Evolutionary conservation across 2,329 filamentous ascomycete species (phyloP).

Genomic region (Aureobasidium lini): DNA sequence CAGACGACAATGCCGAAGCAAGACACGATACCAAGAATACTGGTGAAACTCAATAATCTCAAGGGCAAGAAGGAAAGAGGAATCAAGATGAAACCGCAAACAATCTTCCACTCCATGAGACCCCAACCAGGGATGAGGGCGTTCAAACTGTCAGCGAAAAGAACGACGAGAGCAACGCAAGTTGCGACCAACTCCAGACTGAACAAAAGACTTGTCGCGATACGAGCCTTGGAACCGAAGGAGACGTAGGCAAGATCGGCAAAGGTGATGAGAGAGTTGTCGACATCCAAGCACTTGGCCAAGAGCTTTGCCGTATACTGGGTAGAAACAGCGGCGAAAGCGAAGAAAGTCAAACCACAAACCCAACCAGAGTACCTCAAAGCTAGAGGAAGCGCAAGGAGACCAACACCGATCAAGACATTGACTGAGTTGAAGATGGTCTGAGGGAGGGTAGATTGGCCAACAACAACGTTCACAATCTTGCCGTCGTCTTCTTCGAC

Average conservation of each 20-base stretch:
- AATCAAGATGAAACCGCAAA: conserved; percentile 71
- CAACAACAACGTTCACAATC: conserved; percentile 75
- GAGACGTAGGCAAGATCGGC: conserved; percentile 88
- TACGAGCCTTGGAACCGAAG: conserved; percentile 72
- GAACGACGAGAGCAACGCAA: conserved; percentile 79
- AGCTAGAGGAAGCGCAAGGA: conserved; percentile 82
- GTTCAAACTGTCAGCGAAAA: conserved; percentile 90
- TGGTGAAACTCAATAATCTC: conserved; percentile 78
- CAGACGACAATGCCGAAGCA: conserved; percentile 83
- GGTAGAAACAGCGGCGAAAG: conserved; percentile 67
- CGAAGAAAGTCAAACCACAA: conserved; percentile 66
- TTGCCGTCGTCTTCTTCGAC: conserved; percentile 79
- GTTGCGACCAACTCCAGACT: conserved; percentile 79
- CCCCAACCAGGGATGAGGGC: conserved; percentile 66
- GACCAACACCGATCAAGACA: conserved; percentile 80
- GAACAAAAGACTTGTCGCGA: conserved; percentile 79
- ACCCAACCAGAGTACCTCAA: conserved; percentile 85
- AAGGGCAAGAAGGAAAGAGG: conserved; percentile 81
- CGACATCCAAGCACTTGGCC: conserved; percentile 80
- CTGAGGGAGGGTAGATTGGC: conserved; percentile 90
- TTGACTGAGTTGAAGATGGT: conserved; percentile 97
- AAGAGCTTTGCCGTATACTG: conserved; percentile 79
- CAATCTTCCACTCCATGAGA: conserved; percentile 70
- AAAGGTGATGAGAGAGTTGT: conserved; percentile 82
- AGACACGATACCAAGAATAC: conserved; percentile 83